phyloP scores from a whole-genome alignment of 257 asterid genomes.

The Rauvolfia tetraphylla region DNA sequence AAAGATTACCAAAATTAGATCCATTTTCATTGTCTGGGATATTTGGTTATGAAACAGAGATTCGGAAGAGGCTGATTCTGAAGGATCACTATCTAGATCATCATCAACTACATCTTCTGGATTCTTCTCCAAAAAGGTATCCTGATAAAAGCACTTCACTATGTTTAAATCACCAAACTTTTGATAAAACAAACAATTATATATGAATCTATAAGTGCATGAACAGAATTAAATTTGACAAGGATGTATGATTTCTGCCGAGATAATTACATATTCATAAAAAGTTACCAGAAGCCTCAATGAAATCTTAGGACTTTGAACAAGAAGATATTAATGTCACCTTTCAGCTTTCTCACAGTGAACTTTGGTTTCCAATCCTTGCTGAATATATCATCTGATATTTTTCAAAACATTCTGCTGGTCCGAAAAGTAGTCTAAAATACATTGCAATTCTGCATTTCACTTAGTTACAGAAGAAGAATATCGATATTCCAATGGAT shows the following conservation, averaged over 20 bases:
- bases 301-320: neutral
- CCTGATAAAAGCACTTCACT: slow-evolving; percentile 38
- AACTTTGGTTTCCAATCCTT: neutral
- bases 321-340: neutral
- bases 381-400: neutral
- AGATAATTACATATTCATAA: neutral
- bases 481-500: neutral
- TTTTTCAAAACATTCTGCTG: neutral
- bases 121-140: slow-evolving; percentile 48
- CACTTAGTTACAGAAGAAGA: neutral
- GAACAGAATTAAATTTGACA: neutral
- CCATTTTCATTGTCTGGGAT: slow-evolving; percentile 54
- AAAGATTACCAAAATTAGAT: slow-evolving; percentile 69
- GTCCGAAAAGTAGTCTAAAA: too few relatives aligned
- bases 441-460: neutral
- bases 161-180: neutral
- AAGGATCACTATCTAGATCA: slow-evolving; percentile 34
- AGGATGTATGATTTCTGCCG: neutral
- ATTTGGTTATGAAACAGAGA: slow-evolving; percentile 39
- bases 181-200: neutral
- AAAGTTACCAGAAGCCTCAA: neutral
- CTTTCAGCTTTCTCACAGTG: neutral
- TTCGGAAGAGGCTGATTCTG: slow-evolving; percentile 40
- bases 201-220: neutral
- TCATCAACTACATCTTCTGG: slow-evolving; percentile 39